Conservation (phyloP, 345 rosid genomes). For the Eutrema heterophyllum region DNA sequence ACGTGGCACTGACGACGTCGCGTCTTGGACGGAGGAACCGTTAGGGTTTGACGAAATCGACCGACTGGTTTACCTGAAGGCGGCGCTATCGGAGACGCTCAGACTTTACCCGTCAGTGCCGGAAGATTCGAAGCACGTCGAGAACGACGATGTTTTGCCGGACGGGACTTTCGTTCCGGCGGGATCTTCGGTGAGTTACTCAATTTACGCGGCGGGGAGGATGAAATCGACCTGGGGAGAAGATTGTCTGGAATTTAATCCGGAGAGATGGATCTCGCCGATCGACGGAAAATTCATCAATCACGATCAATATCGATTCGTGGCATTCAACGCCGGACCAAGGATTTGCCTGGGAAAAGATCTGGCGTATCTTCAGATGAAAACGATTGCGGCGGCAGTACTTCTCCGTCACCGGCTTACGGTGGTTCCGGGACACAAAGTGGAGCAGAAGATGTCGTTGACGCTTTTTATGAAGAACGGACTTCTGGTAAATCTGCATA, state of each 20-base stretch:
- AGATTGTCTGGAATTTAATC: constrained; percentile 70
- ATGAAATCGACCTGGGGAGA: constrained; percentile 86
- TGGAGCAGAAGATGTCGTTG: constrained; percentile 96
- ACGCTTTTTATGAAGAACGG: constrained; percentile 92
- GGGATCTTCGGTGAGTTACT: constrained; percentile 82
- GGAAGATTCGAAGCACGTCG: constrained; percentile 78
- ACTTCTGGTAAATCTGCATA: constrained; percentile 52
- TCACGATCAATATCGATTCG: constrained; percentile 69
- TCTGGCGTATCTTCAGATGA: constrained; percentile 88
- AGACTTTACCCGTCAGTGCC: constrained; percentile 94
- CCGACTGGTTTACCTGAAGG: constrained; percentile 71
- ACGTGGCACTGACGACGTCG: constrained; percentile 47
- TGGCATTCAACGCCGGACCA: constrained; percentile 91
- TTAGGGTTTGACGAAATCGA: constrained; percentile 67
- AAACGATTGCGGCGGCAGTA: constrained; percentile 77
- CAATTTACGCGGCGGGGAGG: constrained; percentile 85
- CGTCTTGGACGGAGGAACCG: constrained; percentile 69
- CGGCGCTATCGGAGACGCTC: constrained; percentile 80
- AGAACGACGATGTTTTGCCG: constrained; percentile 68
- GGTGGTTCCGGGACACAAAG: constrained; percentile 63
- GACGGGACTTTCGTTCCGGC: constrained; percentile 89
- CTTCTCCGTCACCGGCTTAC: constrained; percentile 63
- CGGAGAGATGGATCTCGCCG: constrained; percentile 82
- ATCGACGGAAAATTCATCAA: constrained; percentile 43
- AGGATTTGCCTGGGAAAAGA: constrained; percentile 85